These are phyloP conservation scores for Suhomyces kunorum DNA, from an alignment of 1,139 yeast genomes.

Conservation along the genomic window DNA sequence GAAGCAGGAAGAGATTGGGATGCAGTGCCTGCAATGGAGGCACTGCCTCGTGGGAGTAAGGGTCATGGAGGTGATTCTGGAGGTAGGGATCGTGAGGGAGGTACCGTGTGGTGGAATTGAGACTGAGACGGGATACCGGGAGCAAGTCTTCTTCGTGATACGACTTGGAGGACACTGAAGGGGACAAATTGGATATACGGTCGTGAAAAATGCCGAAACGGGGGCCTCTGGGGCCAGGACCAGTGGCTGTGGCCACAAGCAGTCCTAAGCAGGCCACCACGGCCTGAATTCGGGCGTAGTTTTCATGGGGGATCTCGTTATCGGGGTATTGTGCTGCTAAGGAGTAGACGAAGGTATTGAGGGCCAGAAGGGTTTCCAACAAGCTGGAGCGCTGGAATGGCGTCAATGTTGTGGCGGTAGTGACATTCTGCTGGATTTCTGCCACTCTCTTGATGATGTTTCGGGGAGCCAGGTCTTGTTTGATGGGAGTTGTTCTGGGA, in stretches of 20 bases:
- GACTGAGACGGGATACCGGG: conserved; percentile 4
- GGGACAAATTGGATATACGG: conserved; percentile 18
- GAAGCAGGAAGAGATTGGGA: not conserved
- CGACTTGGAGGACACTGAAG: conserved; percentile 18
- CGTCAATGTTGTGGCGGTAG: conserved; percentile 10
- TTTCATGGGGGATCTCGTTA: conserved; percentile 11
- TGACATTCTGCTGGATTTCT: conserved; percentile 9
- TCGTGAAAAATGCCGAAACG: conserved; percentile 20
- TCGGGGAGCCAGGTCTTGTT: not conserved
- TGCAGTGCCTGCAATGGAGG: conserved; percentile 1
- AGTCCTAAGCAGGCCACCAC: conserved; percentile 5
- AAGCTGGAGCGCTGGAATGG: conserved; percentile 17
- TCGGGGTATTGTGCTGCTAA: conserved; percentile 15
- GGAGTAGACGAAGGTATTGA: conserved; percentile 15
- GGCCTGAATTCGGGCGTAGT: conserved; percentile 10
- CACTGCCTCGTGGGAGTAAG: not conserved
- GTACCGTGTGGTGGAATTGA: not conserved
- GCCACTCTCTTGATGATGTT: conserved; percentile 4
- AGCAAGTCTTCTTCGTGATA: conserved; percentile 11
- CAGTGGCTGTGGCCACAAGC: conserved; percentile 10
- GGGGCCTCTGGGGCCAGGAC: not conserved
- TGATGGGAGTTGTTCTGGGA: too few relatives aligned
- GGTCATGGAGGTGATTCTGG: not conserved
- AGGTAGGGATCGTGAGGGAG: not conserved
- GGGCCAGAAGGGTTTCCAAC: conserved; percentile 14